phyloP scores from a whole-genome alignment of 495 filamentous ascomycete species.

The Xylaria flabelliformis region DNA sequence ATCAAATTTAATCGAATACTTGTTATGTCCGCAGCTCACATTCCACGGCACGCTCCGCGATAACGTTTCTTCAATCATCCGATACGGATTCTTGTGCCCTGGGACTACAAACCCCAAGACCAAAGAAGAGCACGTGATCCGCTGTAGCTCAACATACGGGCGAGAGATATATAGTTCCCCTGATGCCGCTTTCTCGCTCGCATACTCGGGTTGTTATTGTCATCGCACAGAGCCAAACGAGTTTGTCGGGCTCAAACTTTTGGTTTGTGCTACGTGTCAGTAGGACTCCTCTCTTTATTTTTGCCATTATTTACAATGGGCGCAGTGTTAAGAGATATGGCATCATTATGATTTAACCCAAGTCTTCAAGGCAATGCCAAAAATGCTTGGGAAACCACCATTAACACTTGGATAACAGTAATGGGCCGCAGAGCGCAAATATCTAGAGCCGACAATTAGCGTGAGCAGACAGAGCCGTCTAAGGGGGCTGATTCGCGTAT shows the following conservation, averaged over 20 bases:
- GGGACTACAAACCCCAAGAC: background rate
- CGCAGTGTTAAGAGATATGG: no score
- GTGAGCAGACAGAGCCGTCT: background rate
- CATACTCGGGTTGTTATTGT: background rate
- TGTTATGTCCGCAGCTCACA: slow-evolving; percentile 41
- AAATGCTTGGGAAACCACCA: background rate
- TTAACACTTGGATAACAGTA: background rate
- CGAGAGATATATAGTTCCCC: slow-evolving; percentile 12
- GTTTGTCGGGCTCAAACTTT: background rate
- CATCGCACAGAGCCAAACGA: background rate
- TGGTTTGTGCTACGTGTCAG: background rate
- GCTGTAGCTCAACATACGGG: background rate
- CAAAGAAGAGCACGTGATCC: background rate
- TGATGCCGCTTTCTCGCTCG: background rate
- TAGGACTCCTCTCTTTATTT: background rate
- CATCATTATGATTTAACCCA: no score
- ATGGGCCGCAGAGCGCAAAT: background rate
- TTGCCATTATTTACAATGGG: background rate
- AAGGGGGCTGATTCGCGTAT: background rate
- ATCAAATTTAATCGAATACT: slow-evolving; percentile 39
- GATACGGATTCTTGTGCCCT: background rate
- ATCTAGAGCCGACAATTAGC: background rate
- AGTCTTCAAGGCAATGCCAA: no score
- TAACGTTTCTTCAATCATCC: background rate
- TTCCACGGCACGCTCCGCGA: slow-evolving; percentile 41